Conservation (phyloP, 345 rosid species). For the Angophora floribunda region DNA sequence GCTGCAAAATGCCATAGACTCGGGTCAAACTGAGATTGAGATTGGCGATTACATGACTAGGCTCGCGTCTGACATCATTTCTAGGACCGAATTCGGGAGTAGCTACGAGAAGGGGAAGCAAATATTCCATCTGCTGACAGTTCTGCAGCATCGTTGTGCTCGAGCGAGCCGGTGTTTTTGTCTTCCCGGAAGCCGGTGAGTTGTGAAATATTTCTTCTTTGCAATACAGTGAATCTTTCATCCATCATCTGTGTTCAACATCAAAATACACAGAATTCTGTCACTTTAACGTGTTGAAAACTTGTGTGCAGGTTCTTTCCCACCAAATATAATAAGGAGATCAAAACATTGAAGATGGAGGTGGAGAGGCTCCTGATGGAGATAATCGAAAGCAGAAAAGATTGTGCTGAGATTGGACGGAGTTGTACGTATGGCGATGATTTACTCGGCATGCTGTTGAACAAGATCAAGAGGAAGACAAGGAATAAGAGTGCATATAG, state of each 20-base stretch:
- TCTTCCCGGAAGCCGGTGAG: constrained; percentile 85
- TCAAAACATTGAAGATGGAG: constrained; percentile 58
- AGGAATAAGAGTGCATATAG: constrained; percentile 10
- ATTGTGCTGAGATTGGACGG: constrained; percentile 57
- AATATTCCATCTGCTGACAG: constrained; percentile 48
- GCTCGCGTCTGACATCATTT: constrained; percentile 77
- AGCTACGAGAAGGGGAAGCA: constrained; percentile 70
- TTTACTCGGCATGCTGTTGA: constrained; percentile 57
- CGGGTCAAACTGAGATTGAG: constrained; percentile 57
- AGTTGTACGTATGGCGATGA: constrained; percentile 69
- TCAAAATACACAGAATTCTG: neutral
- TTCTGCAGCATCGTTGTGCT: constrained; percentile 57
- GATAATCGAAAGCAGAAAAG: constrained; percentile 61
- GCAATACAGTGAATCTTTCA: neutral
- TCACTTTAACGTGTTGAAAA: neutral
- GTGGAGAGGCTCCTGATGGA: constrained; percentile 76
- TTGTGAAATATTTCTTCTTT: neutral
- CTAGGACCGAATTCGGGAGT: constrained; percentile 73
- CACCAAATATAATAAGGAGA: constrained; percentile 72
- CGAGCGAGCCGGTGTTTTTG: constrained; percentile 75
- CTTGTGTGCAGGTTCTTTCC: constrained; percentile 58
- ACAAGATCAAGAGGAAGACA: constrained; percentile 45
- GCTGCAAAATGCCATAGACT: constrained; percentile 24
- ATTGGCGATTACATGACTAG: constrained; percentile 62
- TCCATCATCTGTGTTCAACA: neutral